Base-by-base conservation (phyloP, 495 filamentous ascomycete genomes). In the Corynascus novoguineensis region DNA sequence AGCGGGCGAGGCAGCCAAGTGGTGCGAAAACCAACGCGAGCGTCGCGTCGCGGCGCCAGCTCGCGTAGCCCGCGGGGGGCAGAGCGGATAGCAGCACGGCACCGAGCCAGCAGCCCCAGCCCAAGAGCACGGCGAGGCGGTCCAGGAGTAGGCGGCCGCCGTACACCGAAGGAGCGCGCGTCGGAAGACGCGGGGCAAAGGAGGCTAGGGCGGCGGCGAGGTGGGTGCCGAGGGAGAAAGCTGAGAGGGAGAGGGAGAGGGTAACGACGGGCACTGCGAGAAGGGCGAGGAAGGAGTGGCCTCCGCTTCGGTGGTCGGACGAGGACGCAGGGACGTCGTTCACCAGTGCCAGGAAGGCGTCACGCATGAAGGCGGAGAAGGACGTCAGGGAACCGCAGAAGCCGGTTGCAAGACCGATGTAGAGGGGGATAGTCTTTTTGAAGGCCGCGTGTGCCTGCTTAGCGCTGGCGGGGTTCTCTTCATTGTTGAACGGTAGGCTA, bases 381-480 rank as follows among this genome's bases (percentile, higher is more conserved):
- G 86, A 90, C 4, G 93, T 97, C 50, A 93, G 86, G 62, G 84
- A 90, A 53, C 93, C 93, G 70, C 93, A 97, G 74, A 95, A 97
- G 12, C 93, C 93, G 3, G 89, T 95, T 0, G 92, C 83, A 1
- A 98, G 83, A 19, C 93, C 93, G 54, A 97, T 88, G 67, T 93
- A 97, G 0, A 96, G 78, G 0, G 92, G 91, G 42, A 93, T 85
- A 3, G 87, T 86, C 71, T 93, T 95, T 92, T 95, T 40, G 38
- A 75, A 68, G 37, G 79, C 65, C 32, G 72, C 71, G 60, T 88
- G 80, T 19, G 73, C 53, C 58, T 81, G 78, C 41, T 78, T 79
- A 22, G 68, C 68, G 37, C 41, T 49, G 40, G 60, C 29, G 4
- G 53, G 53, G 15, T 58, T 57, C 48, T 73, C 74, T 41, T 71